Evolutionary conservation across 106 monocot species (phyloP), one percentile per base, ranked within the genome.

Genomic region (Alisma plantagoaquatica): DNA sequence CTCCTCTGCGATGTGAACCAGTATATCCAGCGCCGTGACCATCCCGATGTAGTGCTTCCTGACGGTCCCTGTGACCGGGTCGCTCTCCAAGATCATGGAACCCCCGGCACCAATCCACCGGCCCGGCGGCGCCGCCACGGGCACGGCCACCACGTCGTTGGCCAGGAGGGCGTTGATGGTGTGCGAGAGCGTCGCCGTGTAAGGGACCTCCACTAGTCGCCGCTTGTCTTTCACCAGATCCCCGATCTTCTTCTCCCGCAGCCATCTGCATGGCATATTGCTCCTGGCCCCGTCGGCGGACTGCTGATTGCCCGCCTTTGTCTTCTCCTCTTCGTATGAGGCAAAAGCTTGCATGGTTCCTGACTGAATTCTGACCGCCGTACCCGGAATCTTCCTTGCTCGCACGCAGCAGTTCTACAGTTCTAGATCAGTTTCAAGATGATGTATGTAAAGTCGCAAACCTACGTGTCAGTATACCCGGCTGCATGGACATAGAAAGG

Each of bases 31-130:
- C 84, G 79, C 73, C 33, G 75, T 79, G 33, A 79, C 64, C 47
- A 85, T 80, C 42, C 79, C 84, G 28, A 80, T 80, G 73, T 80
- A 79, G 27, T 76, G 76, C 66, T 80, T 80, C 22, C 80, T 51
- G 10, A 80, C 67, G 16, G 28, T 68, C 10, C 76, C 86, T 10
- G 80, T 86, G 26, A 49, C 67, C 14, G 27, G 52, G 60, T 80
- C 86, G 22, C 73, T 73, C 54, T 80, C 86, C 22, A 80, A 54
- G 32, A 86, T 80, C 76, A 70, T 73, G 23, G 85, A 73, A 2
- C 85, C 84, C 2, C 84, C 84, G 2, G 79, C 84, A 47, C 79
- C 84, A 30, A 79, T 79, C 79, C 76, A 85, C 4, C 62, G 76
- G 1, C 79, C 80, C 7, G 86, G 80, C 10, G 80, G 77, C 0